A percentile compares a stretch with the other conserved stretches of the same genome.
phyloP scores from a whole-genome alignment of 352 stramenopile species.

The Blastocystis sp. region DNA sequence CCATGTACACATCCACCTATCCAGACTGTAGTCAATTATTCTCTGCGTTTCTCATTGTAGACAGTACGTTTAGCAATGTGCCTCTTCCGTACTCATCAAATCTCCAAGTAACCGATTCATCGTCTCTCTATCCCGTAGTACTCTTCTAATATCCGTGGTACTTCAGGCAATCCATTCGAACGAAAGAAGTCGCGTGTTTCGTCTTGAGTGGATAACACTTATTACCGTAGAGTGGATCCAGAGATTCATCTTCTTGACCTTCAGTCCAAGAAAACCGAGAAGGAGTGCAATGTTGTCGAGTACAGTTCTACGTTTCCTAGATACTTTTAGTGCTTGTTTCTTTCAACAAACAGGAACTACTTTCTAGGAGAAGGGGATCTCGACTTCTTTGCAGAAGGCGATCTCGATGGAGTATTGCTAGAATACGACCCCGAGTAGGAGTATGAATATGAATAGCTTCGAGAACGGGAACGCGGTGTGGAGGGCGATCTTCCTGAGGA shows the following conservation, averaged over 20 bases:
- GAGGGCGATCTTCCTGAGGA: too few species aligned
- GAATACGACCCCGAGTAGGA: neutral
- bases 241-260: neutral
- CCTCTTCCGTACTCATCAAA: too few species aligned
- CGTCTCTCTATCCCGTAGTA: too few species aligned
- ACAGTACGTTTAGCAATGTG: too few species aligned
- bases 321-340: conserved; percentile 2
- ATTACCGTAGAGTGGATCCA: neutral
- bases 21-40: too few species aligned
- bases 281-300: neutral
- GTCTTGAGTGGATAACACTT: too few species aligned
- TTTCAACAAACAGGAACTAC: conserved; percentile 3
- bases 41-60: too few species aligned
- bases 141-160: too few species aligned
- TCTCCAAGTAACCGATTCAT: too few species aligned
- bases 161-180: too few species aligned
- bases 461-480: neutral
- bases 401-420: neutral
- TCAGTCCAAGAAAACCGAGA: neutral
- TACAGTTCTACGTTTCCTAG: neutral
- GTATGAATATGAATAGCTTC: neutral
- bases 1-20: too few species aligned
- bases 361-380: neutral
- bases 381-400: neutral
- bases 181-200: too few species aligned